Percentiles rank a stretch among this genome's conserved stretches.
Evolutionary conservation across 1,284 basidiomycete species (phyloP).

Genomic region (Trichosporon asahii): DNA sequence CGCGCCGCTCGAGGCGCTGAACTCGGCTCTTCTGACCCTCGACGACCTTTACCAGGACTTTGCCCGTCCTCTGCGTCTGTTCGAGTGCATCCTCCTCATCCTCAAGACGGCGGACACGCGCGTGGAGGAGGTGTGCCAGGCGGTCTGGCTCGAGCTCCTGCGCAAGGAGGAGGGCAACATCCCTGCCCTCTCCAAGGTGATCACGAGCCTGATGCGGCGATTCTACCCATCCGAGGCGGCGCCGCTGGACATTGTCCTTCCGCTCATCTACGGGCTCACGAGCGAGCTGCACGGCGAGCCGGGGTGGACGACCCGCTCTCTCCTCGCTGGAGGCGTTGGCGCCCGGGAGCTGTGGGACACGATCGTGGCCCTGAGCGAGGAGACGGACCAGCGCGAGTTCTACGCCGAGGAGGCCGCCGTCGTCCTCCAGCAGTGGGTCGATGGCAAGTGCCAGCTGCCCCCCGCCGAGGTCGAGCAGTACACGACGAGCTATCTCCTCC

Average conservation of each 20-base stretch:
- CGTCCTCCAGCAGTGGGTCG: slow-evolving; percentile 30
- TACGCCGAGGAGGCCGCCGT: slow-evolving; percentile 45
- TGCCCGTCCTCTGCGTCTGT: slow-evolving; percentile 80
- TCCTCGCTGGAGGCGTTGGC: slow-evolving; percentile 41
- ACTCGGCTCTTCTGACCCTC: slow-evolving; percentile 54
- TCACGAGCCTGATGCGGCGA: slow-evolving; percentile 70
- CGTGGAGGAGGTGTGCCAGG: slow-evolving; percentile 72
- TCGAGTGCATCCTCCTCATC: slow-evolving; percentile 82
- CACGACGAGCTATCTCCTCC: slow-evolving; percentile 39
- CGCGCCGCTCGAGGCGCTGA: slow-evolving; percentile 61
- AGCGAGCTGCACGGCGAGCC: slow-evolving; percentile 1
- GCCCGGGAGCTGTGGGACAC: slow-evolving; percentile 43
- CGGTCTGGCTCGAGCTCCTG: slow-evolving; percentile 86
- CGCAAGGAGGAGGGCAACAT: slow-evolving; percentile 59
- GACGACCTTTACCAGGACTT: slow-evolving; percentile 76
- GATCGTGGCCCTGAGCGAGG: slow-evolving; percentile 35
- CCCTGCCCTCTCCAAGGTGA: slow-evolving; percentile 19
- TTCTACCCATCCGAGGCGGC: slow-evolving; percentile 82
- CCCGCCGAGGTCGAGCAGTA: slow-evolving; percentile 40
- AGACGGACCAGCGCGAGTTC: slow-evolving; percentile 40
- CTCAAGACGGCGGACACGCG: slow-evolving; percentile 89
- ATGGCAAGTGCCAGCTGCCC: slow-evolving; percentile 19
- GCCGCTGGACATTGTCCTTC: slow-evolving; percentile 40
- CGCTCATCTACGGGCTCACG: slow-evolving; percentile 39
- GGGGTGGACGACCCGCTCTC: slow-evolving; percentile 40